A percentile compares a stretch with the other conserved stretches of the same genome.
These are phyloP conservation scores for Scheffersomyces titani DNA, from an alignment of 1,139 yeast species.

Conservation along the genomic window DNA sequence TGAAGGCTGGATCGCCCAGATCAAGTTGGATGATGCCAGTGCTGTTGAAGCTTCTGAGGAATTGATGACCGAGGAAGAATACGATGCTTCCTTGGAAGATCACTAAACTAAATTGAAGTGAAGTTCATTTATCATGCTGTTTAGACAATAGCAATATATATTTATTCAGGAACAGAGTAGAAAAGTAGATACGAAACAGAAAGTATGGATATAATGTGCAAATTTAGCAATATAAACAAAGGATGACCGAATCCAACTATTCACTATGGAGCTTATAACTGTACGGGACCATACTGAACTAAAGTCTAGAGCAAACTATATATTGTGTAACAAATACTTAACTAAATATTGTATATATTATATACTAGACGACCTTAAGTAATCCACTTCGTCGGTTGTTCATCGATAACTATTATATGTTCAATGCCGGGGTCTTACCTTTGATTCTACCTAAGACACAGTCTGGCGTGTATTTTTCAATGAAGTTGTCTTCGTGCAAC, in stretches of 20 bases:
- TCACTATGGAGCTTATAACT: too few species aligned
- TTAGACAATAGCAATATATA: not conserved
- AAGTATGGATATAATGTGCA: not conserved
- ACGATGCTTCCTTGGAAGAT: conserved; percentile 62
- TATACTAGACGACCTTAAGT: too few species aligned
- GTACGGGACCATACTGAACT: not conserved
- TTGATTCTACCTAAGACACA: conserved; percentile 53
- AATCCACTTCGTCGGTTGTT: not conserved
- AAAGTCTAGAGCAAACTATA: not conserved
- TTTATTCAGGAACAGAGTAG: not conserved
- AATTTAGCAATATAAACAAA: not conserved
- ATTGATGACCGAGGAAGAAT: conserved; percentile 54
- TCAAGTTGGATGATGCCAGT: conserved; percentile 49
- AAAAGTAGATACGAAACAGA: not conserved
- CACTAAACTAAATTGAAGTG: conserved; percentile 19
- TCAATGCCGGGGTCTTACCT: conserved; percentile 44
- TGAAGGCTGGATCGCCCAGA: conserved; percentile 88
- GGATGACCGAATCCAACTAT: too few species aligned
- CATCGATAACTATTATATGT: conserved; percentile 14
- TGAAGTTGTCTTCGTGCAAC: conserved; percentile 57
- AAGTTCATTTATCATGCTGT: not conserved
- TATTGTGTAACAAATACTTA: too few species aligned
- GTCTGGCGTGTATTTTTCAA: conserved; percentile 47
- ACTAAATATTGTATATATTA: too few species aligned
- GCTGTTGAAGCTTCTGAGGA: conserved; percentile 24